phyloP scores from a whole-genome alignment of 2,329 filamentous ascomycete species.

The Lachnellula arida region DNA sequence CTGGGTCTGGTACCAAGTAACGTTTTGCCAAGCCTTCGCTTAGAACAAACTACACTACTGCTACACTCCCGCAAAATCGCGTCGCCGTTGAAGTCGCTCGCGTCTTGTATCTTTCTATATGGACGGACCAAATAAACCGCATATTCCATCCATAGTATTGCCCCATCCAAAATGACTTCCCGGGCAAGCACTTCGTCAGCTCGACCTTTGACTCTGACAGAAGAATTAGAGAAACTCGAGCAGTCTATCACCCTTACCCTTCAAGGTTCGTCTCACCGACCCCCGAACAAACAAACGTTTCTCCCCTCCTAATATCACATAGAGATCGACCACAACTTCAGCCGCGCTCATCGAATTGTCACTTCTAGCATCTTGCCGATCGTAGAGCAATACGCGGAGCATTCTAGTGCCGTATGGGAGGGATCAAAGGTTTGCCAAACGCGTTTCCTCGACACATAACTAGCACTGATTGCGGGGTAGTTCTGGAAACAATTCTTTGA shows the following conservation, averaged over 20 bases:
- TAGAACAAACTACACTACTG: too few species aligned
- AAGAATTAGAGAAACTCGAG: constrained; percentile 92
- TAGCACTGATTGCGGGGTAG: constrained; percentile 41
- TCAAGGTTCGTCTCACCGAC: constrained; percentile 57
- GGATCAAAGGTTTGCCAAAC: constrained; percentile 69
- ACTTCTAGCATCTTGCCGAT: constrained; percentile 89
- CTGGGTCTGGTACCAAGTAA: too few species aligned
- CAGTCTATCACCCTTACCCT: constrained; percentile 95
- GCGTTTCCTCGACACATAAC: not conserved
- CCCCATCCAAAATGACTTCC: constrained; percentile 22
- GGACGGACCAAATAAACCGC: not conserved
- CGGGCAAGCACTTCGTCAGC: constrained; percentile 36
- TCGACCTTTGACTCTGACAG: constrained; percentile 71
- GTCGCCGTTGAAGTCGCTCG: too few species aligned
- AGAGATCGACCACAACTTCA: constrained; percentile 99
- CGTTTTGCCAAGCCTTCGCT: too few species aligned
- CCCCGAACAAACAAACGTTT: not conserved
- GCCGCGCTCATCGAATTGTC: constrained; percentile 91
- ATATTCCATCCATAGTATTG: not conserved
- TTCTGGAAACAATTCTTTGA: constrained; percentile 99
- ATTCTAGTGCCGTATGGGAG: constrained; percentile 93
- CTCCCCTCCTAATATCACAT: not conserved
- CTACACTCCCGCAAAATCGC: too few species aligned
- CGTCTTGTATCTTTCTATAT: not conserved
- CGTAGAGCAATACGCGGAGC: constrained; percentile 91